Evolutionary conservation across 352 stramenopile species (phyloP).

Genomic region (Globisporangium okanoganense): DNA sequence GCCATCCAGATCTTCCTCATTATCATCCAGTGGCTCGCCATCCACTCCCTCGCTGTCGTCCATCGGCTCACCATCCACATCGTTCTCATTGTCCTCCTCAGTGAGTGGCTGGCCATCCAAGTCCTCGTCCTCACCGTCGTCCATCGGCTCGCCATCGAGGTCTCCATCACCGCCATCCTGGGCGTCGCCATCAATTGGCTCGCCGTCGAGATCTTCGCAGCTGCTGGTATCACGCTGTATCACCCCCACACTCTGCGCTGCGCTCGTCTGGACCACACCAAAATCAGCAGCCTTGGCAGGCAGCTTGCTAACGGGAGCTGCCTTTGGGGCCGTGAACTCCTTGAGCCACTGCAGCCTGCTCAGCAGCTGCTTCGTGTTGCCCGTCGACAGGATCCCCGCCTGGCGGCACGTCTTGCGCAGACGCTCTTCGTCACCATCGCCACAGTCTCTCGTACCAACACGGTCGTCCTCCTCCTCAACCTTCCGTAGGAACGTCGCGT

Average conservation of each 20-base stretch:
- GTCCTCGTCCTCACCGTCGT: constrained; percentile 25
- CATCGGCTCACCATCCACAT: constrained; percentile 37
- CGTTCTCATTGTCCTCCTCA: constrained; percentile 19
- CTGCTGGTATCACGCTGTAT: not conserved
- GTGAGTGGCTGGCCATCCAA: constrained; percentile 35
- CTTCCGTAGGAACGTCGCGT: constrained; percentile 77
- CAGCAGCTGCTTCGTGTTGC: constrained; percentile 36
- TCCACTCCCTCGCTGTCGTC: constrained; percentile 10
- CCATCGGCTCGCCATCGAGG: constrained; percentile 24
- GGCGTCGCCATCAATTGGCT: constrained; percentile 28
- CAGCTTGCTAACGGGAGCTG: constrained; percentile 9
- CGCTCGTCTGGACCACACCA: constrained; percentile 1
- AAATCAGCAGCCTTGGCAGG: constrained; percentile 1
- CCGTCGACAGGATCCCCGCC: constrained; percentile 53
- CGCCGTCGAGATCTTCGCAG: constrained; percentile 35
- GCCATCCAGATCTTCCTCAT: not conserved
- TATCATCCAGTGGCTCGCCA: constrained; percentile 30
- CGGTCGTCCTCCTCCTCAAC: constrained; percentile 53
- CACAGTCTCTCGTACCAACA: not conserved
- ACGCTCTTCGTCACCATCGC: constrained; percentile 31
- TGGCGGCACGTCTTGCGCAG: constrained; percentile 67
- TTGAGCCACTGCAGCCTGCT: constrained; percentile 61
- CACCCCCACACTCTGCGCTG: not conserved
- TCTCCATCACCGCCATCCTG: constrained; percentile 27
- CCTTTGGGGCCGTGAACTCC: constrained; percentile 55